Conservation (phyloP, 2,329 filamentous ascomycete species). For the Penicillium sp. region DNA sequence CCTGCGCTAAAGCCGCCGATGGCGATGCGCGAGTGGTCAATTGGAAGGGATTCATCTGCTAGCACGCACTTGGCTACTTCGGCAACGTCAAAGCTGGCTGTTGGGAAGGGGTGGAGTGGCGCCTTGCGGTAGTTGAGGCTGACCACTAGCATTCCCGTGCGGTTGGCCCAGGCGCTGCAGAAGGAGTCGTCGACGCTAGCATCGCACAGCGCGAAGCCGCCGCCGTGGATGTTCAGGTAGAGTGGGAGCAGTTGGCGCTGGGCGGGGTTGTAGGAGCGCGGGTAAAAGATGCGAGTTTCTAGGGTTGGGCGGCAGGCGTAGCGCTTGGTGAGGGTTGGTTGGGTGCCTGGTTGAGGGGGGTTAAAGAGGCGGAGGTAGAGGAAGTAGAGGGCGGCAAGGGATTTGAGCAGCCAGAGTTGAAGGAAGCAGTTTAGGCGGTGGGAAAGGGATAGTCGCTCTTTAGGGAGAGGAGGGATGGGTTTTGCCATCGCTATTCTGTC, state of each 20-base stretch:
- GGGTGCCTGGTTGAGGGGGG: not conserved
- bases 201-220: slow-evolving; percentile 39
- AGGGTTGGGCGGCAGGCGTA: not conserved
- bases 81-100: slow-evolving; percentile 47
- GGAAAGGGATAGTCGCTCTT: slow-evolving; percentile 15
- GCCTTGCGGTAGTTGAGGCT: slow-evolving; percentile 53
- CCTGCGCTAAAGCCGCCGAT: slow-evolving; percentile 55
- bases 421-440: slow-evolving; percentile 24
- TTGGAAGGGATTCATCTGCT: slow-evolving; percentile 46
- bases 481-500: not conserved
- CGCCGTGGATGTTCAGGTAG: slow-evolving; percentile 55
- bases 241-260: slow-evolving; percentile 35
- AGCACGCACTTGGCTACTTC: slow-evolving; percentile 47
- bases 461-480: slow-evolving; percentile 9
- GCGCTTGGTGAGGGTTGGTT: not conserved
- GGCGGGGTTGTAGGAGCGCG: slow-evolving; percentile 20
- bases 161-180: slow-evolving; percentile 46
- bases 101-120: slow-evolving; percentile 47
- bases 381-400: slow-evolving; percentile 10
- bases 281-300: not conserved
- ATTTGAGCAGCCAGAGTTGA: slow-evolving; percentile 24
- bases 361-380: slow-evolving; percentile 14
- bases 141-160: slow-evolving; percentile 47
- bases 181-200: slow-evolving; percentile 50
- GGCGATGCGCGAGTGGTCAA: slow-evolving; percentile 46